Conservation (phyloP, 2,329 filamentous ascomycete species). For the Beauveria sp. region DNA sequence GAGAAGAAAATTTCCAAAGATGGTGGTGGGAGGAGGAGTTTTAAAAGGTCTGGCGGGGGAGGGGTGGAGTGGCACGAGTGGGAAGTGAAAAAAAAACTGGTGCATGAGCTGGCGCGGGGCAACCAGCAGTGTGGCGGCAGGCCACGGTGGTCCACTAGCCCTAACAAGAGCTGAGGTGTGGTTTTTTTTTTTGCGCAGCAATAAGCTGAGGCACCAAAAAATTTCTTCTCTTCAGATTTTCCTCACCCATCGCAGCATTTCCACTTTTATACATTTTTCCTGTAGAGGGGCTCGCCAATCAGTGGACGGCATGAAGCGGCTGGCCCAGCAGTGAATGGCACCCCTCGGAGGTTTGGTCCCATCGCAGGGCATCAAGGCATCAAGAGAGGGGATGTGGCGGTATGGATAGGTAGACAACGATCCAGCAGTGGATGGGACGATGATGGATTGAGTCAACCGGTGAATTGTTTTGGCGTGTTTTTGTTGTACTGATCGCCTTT, state of each 20-base stretch:
- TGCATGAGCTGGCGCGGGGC: constrained; percentile 27
- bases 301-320: neutral
- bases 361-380: constrained; percentile 9
- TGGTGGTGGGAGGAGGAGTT: constrained; percentile 30
- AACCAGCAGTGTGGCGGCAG: constrained; percentile 15
- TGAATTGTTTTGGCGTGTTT: neutral
- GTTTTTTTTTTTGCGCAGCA: neutral
- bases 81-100: constrained; percentile 15
- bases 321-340: neutral
- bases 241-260: neutral
- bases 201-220: constrained; percentile 5
- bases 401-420: neutral
- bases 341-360: neutral
- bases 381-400: neutral
- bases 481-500: too few species aligned
- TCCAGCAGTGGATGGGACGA: neutral
- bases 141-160: constrained; percentile 3
- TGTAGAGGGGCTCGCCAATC: neutral
- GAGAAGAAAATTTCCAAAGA: constrained; percentile 28
- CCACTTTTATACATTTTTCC: neutral
- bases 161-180: constrained; percentile 1
- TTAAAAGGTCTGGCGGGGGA: constrained; percentile 27
- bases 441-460: neutral
- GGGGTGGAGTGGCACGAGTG: constrained; percentile 19
- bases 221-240: neutral